Base-by-base conservation (phyloP, 768 basidiomycete species). In the Kwoniella pini region DNA sequence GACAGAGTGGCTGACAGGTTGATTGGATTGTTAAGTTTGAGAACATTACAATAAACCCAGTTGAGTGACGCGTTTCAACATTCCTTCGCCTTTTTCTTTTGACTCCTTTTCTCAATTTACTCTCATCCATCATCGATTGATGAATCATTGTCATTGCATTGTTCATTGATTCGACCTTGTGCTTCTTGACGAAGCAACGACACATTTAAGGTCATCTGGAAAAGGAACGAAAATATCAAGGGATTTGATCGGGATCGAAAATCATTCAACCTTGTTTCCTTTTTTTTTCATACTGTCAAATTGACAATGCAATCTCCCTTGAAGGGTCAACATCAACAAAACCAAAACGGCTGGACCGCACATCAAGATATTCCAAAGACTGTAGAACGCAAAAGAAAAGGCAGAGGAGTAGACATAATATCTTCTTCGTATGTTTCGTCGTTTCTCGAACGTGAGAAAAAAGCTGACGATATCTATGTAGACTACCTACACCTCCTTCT, bases 301-400 rank as follows among this genome's bases (percentile, higher is more conserved):
- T 40, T 24, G 39, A 54, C 40, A 27, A 57, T 53, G 59, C 42
- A 61, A 49, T 62, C 54, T 19, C 55, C 64, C 43, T 56, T 62
- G 48, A 58, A 64, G 50, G 48, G 50, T 9, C 28, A 19, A 50
- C 54, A 49, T n/a, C n/a, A n/a, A 36, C 33, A 36, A 7, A 7
- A 36, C 40, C 45, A 49, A n/a, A 42, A 64, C 67, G 70, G 69
- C 72, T 74, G 72, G 72, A 60, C 72, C 70, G 72, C 31, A 21
- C 10, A 31, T 39, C 54, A 56, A 26, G 54, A 65, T 33, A 50
- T 58, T 15, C 66, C 68, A 5, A 51, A 31, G 19, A 69, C 70
- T 17, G 55, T 65, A 10, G 70, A 74, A 48, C 42, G 72, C 49
- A 69, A 63, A 50, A 42, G 70, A 39, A 62, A 57, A 31, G 69